A percentile compares a stretch with the other conserved stretches of the same genome.
phyloP scores from a whole-genome alignment of 108 stramenopile species.

The Bacterosira constricta region DNA sequence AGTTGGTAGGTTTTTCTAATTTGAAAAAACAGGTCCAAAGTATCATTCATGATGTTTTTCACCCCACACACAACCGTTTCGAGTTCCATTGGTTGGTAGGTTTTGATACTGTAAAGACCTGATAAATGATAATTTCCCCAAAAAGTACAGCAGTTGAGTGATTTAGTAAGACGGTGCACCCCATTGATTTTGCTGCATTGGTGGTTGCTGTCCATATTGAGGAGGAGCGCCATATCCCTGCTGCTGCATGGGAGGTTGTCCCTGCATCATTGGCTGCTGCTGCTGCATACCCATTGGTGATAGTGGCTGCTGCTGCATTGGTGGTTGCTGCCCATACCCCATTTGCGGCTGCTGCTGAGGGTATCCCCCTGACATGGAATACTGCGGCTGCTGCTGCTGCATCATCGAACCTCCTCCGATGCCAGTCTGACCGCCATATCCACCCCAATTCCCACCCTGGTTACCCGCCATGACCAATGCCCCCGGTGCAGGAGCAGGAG shows the following conservation, averaged over 20 bases:
- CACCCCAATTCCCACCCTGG: slow-evolving; percentile 73
- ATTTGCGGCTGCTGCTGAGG: slow-evolving; percentile 43
- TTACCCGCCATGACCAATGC: slow-evolving; percentile 67
- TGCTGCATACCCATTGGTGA: slow-evolving; percentile 34
- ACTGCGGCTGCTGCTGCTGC: slow-evolving; percentile 35
- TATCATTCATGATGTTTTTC: neutral
- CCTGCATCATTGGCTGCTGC: slow-evolving; percentile 22
- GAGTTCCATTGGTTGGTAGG: slow-evolving; percentile 13
- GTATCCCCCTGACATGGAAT: slow-evolving; percentile 38
- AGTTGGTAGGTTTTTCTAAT: neutral
- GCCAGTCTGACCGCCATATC: slow-evolving; percentile 48
- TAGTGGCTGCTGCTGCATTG: slow-evolving; percentile 36
- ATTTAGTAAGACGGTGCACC: slow-evolving; percentile 39
- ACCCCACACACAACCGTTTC: slow-evolving; percentile 27
- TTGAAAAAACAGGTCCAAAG: neutral
- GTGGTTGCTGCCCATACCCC: slow-evolving; percentile 47
- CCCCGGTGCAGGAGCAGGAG: slow-evolving; percentile 50
- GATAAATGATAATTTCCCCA: neutral
- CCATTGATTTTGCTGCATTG: slow-evolving; percentile 43
- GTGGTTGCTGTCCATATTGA: slow-evolving; percentile 63
- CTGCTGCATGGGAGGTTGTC: slow-evolving; percentile 43
- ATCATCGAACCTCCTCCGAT: slow-evolving; percentile 21
- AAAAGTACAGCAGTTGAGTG: neutral
- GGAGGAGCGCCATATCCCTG: slow-evolving; percentile 41
- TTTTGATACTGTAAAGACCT: neutral